A percentile compares a stretch with the other conserved stretches of the same genome.
phyloP scores from a whole-genome alignment of 176 grass and related monocot genomes.

The Aegilops bicornis region DNA sequence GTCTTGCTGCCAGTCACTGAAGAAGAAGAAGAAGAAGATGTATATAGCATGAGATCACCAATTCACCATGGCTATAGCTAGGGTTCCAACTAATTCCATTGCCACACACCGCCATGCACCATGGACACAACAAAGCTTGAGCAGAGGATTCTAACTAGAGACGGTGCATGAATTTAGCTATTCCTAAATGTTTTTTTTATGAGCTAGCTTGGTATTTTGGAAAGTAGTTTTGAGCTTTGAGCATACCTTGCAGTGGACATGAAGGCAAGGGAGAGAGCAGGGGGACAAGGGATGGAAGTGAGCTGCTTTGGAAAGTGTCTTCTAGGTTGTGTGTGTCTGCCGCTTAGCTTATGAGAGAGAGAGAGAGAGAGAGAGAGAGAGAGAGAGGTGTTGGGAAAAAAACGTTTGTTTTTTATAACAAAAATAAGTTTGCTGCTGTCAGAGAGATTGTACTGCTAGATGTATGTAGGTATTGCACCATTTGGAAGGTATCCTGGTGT shows the following conservation, averaged over 20 bases:
- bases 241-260: slow-evolving; percentile 89
- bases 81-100: background rate
- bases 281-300: slow-evolving; percentile 20
- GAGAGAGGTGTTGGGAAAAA: background rate
- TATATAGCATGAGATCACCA: slow-evolving; percentile 1
- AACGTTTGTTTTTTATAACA: too few species aligned
- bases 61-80: background rate
- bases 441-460: slow-evolving; percentile 35
- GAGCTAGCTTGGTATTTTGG: background rate
- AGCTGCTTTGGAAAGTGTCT: slow-evolving; percentile 42
- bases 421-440: slow-evolving; percentile 21
- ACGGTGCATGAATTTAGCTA: slow-evolving; percentile 26
- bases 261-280: slow-evolving; percentile 47
- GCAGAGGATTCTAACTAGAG: slow-evolving; percentile 1
- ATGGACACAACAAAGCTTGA: slow-evolving; percentile 16
- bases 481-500: slow-evolving; percentile 38
- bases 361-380: slow-evolving; percentile 5
- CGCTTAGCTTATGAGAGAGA: background rate
- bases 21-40: background rate
- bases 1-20: slow-evolving; percentile 65
- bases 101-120: background rate
- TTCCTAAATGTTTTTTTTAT: background rate
- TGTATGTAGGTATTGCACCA: slow-evolving; percentile 37
- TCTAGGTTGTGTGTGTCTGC: slow-evolving; percentile 44
- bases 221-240: slow-evolving; percentile 23